Percentiles rank a stretch among this genome's conserved stretches.
These are phyloP conservation scores for Russula olivacea DNA, from an alignment of 768 basidiomycete species.

Conservation along the genomic window DNA sequence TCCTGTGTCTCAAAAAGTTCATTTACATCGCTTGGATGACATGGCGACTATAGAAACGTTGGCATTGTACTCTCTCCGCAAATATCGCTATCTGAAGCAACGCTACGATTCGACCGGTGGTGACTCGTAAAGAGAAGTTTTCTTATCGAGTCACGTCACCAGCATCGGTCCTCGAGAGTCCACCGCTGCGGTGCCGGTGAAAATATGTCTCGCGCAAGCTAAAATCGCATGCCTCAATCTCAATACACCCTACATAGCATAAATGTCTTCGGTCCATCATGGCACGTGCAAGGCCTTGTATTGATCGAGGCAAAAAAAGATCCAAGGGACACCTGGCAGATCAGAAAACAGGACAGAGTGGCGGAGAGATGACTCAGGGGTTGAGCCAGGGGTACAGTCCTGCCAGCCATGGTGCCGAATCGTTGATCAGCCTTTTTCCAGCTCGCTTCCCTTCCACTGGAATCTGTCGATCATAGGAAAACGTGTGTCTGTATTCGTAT, in stretches of 20 bases:
- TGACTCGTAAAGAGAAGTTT: not conserved
- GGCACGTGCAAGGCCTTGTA: not conserved
- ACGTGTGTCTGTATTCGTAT: too few relatives aligned
- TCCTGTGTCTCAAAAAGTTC: not conserved
- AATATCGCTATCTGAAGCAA: conserved; percentile 74
- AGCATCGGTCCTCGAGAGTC: not conserved
- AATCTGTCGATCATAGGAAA: too few relatives aligned
- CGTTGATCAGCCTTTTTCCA: too few relatives aligned
- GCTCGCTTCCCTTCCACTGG: too few relatives aligned
- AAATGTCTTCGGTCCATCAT: not conserved
- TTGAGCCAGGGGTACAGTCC: not conserved
- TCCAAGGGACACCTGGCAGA: not conserved
- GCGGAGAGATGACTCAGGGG: not conserved
- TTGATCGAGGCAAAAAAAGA: not conserved
- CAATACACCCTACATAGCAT: not conserved
- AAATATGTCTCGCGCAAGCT: not conserved
- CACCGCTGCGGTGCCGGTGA: not conserved
- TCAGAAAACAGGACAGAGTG: not conserved
- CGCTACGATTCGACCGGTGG: conserved; percentile 42
- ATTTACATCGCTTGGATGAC: not conserved
- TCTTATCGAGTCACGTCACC: not conserved
- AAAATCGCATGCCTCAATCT: not conserved
- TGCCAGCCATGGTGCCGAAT: too few relatives aligned
- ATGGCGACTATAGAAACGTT: conserved; percentile 49
- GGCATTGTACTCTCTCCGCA: conserved; percentile 73